These are phyloP conservation scores for Raffaelea albimanens DNA, from an alignment of 2,329 filamentous ascomycete genomes.

Conservation along the genomic window DNA sequence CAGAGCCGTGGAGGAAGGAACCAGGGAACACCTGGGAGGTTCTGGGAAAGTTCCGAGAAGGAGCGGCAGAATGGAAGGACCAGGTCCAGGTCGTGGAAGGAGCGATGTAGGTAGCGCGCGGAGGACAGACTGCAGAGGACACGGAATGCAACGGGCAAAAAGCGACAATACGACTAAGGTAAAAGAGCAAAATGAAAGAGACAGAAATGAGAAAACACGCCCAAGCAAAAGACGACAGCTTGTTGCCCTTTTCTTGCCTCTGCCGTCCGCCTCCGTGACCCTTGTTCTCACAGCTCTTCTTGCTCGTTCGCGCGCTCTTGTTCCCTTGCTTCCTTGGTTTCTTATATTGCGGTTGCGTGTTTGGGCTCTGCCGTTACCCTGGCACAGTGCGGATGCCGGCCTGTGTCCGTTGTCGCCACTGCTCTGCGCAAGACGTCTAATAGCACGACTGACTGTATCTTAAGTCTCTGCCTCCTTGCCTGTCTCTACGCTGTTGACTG, in stretches of 20 bases:
- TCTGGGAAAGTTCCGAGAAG: too few species aligned
- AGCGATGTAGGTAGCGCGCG: background rate
- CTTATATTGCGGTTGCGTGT: constrained; percentile 7
- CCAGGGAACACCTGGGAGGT: too few species aligned
- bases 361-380: background rate
- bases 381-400: constrained; percentile 1
- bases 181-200: background rate
- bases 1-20: too few species aligned
- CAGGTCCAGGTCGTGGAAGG: background rate
- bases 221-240: background rate
- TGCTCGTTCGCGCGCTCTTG: background rate
- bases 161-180: background rate
- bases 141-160: background rate
- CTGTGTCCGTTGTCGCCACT: too few species aligned
- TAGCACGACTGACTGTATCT: background rate
- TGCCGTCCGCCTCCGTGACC: background rate
- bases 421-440: too few species aligned
- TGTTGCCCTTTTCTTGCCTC: background rate
- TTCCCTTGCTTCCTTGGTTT: constrained; percentile 3
- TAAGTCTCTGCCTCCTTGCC: too few species aligned
- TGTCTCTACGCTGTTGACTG: background rate
- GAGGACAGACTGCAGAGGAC: background rate
- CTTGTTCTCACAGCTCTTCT: background rate
- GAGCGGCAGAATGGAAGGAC: background rate
- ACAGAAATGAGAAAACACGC: background rate